These are phyloP conservation scores for Talaromyces rugulosus DNA, from an alignment of 2,329 filamentous ascomycete species.

Conservation along the genomic window DNA sequence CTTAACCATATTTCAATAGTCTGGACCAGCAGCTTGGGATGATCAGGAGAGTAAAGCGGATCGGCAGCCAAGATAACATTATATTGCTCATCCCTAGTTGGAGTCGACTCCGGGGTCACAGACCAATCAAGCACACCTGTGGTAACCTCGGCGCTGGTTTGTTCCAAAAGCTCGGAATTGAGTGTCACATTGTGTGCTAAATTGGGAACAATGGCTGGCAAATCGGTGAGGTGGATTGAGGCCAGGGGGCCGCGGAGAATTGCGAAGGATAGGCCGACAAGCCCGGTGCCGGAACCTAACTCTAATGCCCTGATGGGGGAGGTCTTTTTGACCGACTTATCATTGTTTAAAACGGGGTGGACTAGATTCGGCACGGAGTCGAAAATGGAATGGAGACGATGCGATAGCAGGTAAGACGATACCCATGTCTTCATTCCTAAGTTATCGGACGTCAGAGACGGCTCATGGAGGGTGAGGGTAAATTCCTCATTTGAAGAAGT, in stretches of 20 bases:
- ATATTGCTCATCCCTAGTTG: conserved; percentile 33
- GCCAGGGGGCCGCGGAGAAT: conserved; percentile 56
- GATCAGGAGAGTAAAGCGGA: conserved; percentile 78
- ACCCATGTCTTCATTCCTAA: conserved; percentile 95
- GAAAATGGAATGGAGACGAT: conserved; percentile 54
- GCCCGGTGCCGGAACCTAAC: conserved; percentile 82
- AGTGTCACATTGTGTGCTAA: conserved; percentile 66
- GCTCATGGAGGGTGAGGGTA: conserved; percentile 73
- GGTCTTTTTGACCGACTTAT: conserved; percentile 15
- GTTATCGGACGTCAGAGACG: conserved; percentile 80
- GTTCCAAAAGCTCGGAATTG: conserved; percentile 57
- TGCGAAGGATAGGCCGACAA: conserved; percentile 84
- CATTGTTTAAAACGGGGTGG: conserved; percentile 18
- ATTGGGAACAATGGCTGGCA: conserved; percentile 79
- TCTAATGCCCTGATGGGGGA: conserved; percentile 56
- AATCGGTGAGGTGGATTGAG: conserved; percentile 71
- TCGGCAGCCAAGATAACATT: conserved; percentile 80
- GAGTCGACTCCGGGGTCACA: conserved; percentile 24
- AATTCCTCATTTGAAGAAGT: conserved; percentile 43
- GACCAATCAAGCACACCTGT: conserved; percentile 72
- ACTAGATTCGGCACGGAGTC: conserved; percentile 29
- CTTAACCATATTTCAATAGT: conserved; percentile 67
- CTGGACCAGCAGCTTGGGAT: conserved; percentile 68
- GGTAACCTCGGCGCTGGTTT: conserved; percentile 53
- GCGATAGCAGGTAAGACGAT: conserved; percentile 79